Conservation (phyloP, 1,284 basidiomycete species). For the Sphagnurus paluster region DNA sequence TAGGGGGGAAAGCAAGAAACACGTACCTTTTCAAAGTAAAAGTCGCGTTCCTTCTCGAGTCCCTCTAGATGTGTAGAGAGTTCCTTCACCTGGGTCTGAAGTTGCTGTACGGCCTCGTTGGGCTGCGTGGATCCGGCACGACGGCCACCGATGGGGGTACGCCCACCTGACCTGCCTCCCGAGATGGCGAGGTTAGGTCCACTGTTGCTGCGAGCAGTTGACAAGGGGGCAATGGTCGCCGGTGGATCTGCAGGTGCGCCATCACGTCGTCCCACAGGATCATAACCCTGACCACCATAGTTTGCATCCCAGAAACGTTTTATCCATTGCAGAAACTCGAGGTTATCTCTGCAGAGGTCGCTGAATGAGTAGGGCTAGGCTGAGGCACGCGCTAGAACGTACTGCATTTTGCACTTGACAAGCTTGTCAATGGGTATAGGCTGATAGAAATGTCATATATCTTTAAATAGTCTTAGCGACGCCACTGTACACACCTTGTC, state of each 20-base stretch:
- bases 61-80: conserved; percentile 84
- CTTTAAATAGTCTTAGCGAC: background rate
- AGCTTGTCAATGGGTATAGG: conserved; percentile 93
- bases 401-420: conserved; percentile 99
- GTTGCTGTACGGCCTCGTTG: conserved; percentile 58
- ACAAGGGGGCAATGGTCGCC: conserved; percentile 73
- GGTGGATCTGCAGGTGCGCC: conserved; percentile 76
- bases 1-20: conserved; percentile 10
- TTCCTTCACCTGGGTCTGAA: conserved; percentile 83
- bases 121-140: conserved; percentile 61
- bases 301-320: conserved; percentile 96
- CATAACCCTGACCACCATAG: conserved; percentile 88
- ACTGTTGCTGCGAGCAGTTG: conserved; percentile 39
- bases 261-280: conserved; percentile 79
- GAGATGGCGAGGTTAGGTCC: conserved; percentile 35
- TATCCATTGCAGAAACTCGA: conserved; percentile 98
- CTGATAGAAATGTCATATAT: conserved; percentile 37
- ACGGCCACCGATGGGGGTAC: conserved; percentile 69
- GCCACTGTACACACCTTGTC: conserved; percentile 78
- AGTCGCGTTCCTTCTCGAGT: conserved; percentile 93
- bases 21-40: conserved; percentile 94
- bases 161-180: conserved; percentile 53
- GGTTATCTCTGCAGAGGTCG: conserved; percentile 74
- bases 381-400: conserved; percentile 32
- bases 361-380: background rate